These are phyloP conservation scores for Macroventuria anomochaeta DNA, from an alignment of 2,329 filamentous ascomycete species.

Conservation along the genomic window DNA sequence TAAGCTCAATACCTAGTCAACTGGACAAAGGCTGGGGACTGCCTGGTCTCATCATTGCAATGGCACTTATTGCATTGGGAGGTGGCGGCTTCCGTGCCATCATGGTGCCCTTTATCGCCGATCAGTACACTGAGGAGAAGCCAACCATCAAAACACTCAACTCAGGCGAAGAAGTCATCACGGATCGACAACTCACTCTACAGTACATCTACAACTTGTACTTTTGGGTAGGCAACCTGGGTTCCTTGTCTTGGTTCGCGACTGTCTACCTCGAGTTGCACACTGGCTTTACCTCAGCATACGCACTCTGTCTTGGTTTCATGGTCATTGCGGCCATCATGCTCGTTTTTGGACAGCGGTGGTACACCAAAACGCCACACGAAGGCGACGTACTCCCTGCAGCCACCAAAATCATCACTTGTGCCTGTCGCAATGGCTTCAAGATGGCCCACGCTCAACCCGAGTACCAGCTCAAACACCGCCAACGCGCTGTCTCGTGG, in stretches of 20 bases:
- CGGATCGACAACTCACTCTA: slow-evolving; percentile 42
- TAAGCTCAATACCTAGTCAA: slow-evolving; percentile 28
- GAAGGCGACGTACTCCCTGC: slow-evolving; percentile 34
- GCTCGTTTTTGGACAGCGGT: slow-evolving; percentile 49
- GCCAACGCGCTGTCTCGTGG: slow-evolving; percentile 34
- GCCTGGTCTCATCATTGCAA: slow-evolving; percentile 35
- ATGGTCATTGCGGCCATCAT: slow-evolving; percentile 68
- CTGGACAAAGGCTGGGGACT: slow-evolving; percentile 34
- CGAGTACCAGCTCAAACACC: slow-evolving; percentile 32
- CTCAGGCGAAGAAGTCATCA: slow-evolving; percentile 45
- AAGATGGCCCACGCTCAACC: slow-evolving; percentile 35
- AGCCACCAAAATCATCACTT: slow-evolving; percentile 34
- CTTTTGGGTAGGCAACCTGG: slow-evolving; percentile 64
- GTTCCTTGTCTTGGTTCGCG: slow-evolving; percentile 67
- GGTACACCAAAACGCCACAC: slow-evolving; percentile 31
- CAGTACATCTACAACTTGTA: slow-evolving; percentile 51
- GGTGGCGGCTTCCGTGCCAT: slow-evolving; percentile 48
- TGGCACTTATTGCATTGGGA: slow-evolving; percentile 50
- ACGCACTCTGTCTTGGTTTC: slow-evolving; percentile 66
- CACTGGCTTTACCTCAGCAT: slow-evolving; percentile 71
- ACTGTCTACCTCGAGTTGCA: slow-evolving; percentile 73
- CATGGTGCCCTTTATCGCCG: slow-evolving; percentile 46
- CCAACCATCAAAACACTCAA: slow-evolving; percentile 30
- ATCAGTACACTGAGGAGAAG: slow-evolving; percentile 41
- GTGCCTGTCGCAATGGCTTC: slow-evolving; percentile 38